Evolutionary conservation across 805 yeast species (phyloP).

Genomic region (Saccharomycopsis sp.): DNA sequence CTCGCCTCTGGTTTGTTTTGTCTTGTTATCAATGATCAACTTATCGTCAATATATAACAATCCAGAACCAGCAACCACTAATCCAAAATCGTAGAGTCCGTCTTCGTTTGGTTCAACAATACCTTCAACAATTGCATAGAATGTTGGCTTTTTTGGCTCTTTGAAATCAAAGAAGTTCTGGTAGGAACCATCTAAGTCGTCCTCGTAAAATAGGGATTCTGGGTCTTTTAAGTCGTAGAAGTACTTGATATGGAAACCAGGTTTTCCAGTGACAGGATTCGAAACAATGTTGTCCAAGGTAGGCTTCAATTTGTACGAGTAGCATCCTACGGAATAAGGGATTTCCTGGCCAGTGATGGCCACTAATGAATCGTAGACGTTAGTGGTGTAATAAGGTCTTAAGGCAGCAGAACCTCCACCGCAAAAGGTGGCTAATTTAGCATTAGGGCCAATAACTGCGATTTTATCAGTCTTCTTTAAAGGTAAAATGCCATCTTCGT

Average conservation of each 20-base stretch:
- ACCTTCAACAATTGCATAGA: conserved; percentile 41
- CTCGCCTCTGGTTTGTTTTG: conserved; percentile 43
- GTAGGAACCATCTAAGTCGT: conserved; percentile 16
- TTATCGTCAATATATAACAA: conserved; percentile 46
- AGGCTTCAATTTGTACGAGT: conserved; percentile 32
- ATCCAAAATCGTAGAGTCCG: conserved; percentile 47
- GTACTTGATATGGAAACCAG: conserved; percentile 1
- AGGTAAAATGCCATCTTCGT: conserved; percentile 43
- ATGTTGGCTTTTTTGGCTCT: conserved; percentile 25
- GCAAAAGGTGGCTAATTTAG: conserved; percentile 41
- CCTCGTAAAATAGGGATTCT: background rate
- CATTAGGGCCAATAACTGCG: conserved; percentile 58
- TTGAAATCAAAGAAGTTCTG: conserved; percentile 29
- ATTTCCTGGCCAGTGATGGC: conserved; percentile 26
- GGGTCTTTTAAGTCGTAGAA: background rate
- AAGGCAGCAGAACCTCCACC: conserved; percentile 63
- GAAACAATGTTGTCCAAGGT: conserved; percentile 26
- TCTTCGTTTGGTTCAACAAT: conserved; percentile 40
- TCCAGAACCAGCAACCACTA: conserved; percentile 49
- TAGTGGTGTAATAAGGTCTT: conserved; percentile 39
- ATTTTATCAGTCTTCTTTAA: conserved; percentile 35
- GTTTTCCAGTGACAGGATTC: conserved; percentile 18
- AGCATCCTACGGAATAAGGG: conserved; percentile 32
- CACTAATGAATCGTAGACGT: conserved; percentile 43
- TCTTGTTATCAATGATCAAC: conserved; percentile 50